A percentile compares a stretch with the other conserved stretches of the same genome.
These are phyloP conservation scores for Pichia scutulata DNA, from an alignment of 805 yeast genomes.

Conservation along the genomic window DNA sequence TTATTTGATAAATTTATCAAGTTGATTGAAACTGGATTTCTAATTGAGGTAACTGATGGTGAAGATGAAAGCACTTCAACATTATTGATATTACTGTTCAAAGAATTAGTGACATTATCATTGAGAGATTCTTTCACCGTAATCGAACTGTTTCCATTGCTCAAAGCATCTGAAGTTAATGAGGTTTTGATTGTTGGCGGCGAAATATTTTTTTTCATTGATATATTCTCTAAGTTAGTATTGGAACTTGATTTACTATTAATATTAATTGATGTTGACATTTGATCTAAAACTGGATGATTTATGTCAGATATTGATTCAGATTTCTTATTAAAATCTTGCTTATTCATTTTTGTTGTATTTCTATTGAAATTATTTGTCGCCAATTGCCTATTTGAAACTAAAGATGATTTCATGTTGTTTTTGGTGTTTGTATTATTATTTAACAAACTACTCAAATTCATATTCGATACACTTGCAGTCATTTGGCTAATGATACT, in stretches of 20 bases:
- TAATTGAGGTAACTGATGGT: constrained; percentile 1
- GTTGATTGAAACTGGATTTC: constrained; percentile 4
- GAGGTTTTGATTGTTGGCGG: background rate
- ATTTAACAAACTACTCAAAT: constrained; percentile 20
- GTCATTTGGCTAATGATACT: constrained; percentile 30
- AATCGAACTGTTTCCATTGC: background rate
- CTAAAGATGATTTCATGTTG: background rate
- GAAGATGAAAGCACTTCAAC: background rate
- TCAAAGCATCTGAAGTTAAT: background rate
- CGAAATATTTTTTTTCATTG: background rate
- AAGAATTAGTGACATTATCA: background rate
- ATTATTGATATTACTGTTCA: too few relatives aligned
- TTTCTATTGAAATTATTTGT: background rate
- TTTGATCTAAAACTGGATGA: constrained; percentile 7
- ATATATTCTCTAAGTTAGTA: background rate
- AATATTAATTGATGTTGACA: constrained; percentile 6
- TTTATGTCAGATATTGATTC: background rate
- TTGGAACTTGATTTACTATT: background rate
- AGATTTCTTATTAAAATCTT: background rate
- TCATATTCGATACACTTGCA: constrained; percentile 31
- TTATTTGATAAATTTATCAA: background rate
- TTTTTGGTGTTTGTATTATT: constrained; percentile 1
- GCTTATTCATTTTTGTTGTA: background rate
- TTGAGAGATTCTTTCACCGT: background rate
- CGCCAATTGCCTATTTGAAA: background rate